These are phyloP conservation scores for Moricandia moricandioides DNA, from an alignment of 345 rosid genomes.

Conservation along the genomic window DNA sequence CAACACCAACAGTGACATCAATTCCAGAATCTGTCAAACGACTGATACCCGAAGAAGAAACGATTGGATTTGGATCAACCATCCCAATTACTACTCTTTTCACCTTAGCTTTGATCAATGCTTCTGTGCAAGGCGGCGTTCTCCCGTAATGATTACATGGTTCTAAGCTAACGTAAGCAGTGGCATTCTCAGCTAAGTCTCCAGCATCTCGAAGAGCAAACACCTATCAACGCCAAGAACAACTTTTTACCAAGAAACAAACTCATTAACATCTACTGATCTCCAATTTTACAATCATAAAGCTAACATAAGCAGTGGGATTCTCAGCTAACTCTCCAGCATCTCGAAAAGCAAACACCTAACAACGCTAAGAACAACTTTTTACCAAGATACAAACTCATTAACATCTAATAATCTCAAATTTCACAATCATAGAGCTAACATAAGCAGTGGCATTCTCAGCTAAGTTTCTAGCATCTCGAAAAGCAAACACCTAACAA, in stretches of 20 bases:
- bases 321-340: background rate
- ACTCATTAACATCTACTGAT: background rate
- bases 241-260: slow-evolving; percentile 3
- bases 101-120: slow-evolving; percentile 75
- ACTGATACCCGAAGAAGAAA: slow-evolving; percentile 66
- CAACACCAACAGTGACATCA: slow-evolving; percentile 62
- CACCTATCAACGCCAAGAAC: slow-evolving; percentile 43
- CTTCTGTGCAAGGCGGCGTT: slow-evolving; percentile 93
- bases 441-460: slow-evolving; percentile 80
- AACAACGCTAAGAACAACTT: too few species aligned
- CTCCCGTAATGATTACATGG: slow-evolving; percentile 92
- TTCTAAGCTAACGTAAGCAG: slow-evolving; percentile 88
- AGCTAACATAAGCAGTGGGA: background rate
- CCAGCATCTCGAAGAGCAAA: slow-evolving; percentile 88
- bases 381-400: background rate
- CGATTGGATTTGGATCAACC: slow-evolving; percentile 91
- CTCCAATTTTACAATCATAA: background rate
- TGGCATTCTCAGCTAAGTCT: slow-evolving; percentile 68
- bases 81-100: slow-evolving; percentile 79
- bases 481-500: slow-evolving; percentile 73
- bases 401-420: background rate
- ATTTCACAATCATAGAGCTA: slow-evolving; percentile 81
- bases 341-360: background rate
- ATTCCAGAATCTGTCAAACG: slow-evolving; percentile 68
- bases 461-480: slow-evolving; percentile 74